Conservation (phyloP, 257 asterid species). For the Solanum lycopersicoides region DNA sequence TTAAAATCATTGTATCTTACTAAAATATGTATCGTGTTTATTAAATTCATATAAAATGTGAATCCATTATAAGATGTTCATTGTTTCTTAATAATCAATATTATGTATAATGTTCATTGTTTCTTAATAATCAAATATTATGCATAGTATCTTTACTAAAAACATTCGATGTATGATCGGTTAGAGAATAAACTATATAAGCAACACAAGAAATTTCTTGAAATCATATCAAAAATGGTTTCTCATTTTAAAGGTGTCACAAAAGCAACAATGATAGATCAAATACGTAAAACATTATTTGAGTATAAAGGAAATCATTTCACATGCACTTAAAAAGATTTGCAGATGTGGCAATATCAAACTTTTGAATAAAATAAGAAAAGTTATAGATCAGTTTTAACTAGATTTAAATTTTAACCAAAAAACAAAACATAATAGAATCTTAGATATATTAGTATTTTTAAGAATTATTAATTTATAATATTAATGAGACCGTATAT, state of each 20-base stretch:
- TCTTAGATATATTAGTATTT: neutral
- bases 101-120: neutral
- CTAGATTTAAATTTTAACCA: no score
- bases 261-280: neutral
- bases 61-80: neutral
- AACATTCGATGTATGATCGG: neutral
- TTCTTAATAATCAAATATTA: neutral
- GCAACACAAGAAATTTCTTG: neutral
- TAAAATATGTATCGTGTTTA: no score
- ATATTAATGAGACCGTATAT: neutral
- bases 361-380: neutral
- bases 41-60: neutral
- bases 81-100: neutral
- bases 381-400: no score
- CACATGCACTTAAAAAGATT: neutral
- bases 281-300: no score
- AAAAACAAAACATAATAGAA: no score
- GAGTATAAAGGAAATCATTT: neutral
- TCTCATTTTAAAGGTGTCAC: neutral
- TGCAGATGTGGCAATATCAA: neutral
- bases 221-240: neutral
- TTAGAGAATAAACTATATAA: neutral
- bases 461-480: no score
- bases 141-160: neutral
- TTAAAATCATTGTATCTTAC: neutral